Conservation (phyloP, 2,329 filamentous ascomycete genomes). For the Dothideomycetes sp. region DNA sequence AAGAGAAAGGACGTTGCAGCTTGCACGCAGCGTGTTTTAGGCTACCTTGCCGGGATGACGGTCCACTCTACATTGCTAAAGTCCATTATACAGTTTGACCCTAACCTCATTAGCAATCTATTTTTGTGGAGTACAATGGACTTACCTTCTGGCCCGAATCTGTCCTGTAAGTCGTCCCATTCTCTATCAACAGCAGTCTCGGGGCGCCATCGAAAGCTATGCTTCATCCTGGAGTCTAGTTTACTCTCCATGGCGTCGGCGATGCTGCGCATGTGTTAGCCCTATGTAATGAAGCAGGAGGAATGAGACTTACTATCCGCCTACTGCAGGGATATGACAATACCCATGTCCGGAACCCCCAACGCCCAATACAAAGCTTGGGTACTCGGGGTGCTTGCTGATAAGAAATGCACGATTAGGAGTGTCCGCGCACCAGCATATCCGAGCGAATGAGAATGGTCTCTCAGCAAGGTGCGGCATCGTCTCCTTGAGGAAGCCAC, state of each 20-base stretch:
- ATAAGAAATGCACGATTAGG: slow-evolving; percentile 45
- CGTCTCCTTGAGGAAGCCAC: slow-evolving; percentile 34
- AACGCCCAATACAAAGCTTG: slow-evolving; percentile 36
- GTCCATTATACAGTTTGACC: slow-evolving; percentile 6
- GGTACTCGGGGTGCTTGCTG: slow-evolving; percentile 34
- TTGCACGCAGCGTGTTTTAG: too few relatives aligned
- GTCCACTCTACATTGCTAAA: slow-evolving; percentile 7
- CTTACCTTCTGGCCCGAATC: slow-evolving; percentile 22
- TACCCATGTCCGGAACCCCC: slow-evolving; percentile 44
- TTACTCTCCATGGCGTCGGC: slow-evolving; percentile 36
- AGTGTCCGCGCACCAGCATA: slow-evolving; percentile 49
- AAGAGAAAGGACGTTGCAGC: too few relatives aligned
- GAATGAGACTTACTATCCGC: slow-evolving; percentile 39
- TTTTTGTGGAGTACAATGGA: neutral
- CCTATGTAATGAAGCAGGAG: slow-evolving; percentile 42
- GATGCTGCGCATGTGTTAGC: slow-evolving; percentile 38
- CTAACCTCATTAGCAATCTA: neutral
- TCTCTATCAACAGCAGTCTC: slow-evolving; percentile 36
- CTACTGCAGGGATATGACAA: slow-evolving; percentile 42
- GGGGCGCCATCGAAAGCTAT: slow-evolving; percentile 40
- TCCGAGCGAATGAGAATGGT: slow-evolving; percentile 39
- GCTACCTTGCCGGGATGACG: neutral
- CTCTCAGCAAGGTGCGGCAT: slow-evolving; percentile 43
- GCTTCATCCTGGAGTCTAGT: slow-evolving; percentile 31
- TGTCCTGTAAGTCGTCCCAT: slow-evolving; percentile 27